Evolutionary conservation across 345 rosid genomes (phyloP), one percentile per base, ranked within the genome.

Genomic region (Geranium rotundifolium): DNA sequence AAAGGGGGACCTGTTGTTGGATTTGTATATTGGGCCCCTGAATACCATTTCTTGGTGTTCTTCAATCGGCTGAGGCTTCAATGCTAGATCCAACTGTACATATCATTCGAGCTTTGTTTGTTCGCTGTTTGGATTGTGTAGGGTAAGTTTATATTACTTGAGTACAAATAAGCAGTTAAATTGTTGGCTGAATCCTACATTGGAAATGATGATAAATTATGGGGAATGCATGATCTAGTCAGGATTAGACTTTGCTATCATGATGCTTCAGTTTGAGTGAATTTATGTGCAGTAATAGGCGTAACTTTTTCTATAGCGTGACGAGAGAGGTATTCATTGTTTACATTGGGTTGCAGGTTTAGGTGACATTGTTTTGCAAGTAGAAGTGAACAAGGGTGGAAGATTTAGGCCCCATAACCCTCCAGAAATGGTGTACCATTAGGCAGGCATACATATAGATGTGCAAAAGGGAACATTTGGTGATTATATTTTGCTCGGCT

Each of bases 1-100:
- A 87, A 86, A 84, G 95, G 88, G 65, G 98, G 96, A 19, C 98
- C 98, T n/a, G 88, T 92, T 13, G 88, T 89, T 61, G 98, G 97
- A 72, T 92, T 92, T 69, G 82, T 89, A 27, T 86, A 86, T 58
- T 89, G 99, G 97, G 99, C 87, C 62, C 97, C 98, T 60, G 95
- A 92, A 77, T 84, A 89, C 78, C 97, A 87, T 73, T 87, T 85
- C 81, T 83, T 92, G 85, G 83, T 85, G 82, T 85, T 92, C 82
- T 89, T 89, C 70, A 89, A 87, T 73, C 91, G 91, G 57, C 79
- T 89, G 73, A 81, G 81, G 76, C 91, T 89, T 72, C 91, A 85
- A 67, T 63, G 82, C 31, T 83, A 76, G 86, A 72, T 58, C 68
- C 41, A 49, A 13, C 50, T 71, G 73, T 72, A 80, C 77, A 77